Base-by-base conservation (phyloP, 306 rosid species). In the Dicorynia guianensis region DNA sequence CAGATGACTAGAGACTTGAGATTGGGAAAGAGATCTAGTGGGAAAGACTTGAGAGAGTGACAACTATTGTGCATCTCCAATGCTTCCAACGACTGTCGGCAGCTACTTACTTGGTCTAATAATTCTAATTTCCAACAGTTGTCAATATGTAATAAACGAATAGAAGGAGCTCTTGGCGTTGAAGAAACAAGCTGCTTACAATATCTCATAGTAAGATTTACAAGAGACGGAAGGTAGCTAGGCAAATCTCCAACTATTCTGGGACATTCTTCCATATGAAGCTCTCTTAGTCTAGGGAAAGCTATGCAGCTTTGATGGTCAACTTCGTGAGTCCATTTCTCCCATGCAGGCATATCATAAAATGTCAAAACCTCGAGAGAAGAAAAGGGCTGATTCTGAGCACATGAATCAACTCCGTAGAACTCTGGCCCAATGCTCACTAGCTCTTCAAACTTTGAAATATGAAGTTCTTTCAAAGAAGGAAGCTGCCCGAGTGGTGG, bases 401-500 rank as follows among this genome's bases (percentile, higher is more conserved):
- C 71, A 48, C 11, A 78, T 56, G 76, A 71, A 55, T 13, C 44
- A 20, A 15, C 43, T 13, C 58, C 76, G 39, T 47, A 78, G 61
- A 78, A 78, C 10, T 78, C 83, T 4, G 30, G 17, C 3, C 80
- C 83, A 3, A 82, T 52, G 20, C 39, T 72, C 25, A 43, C 58
- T 38, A 82, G 53, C 3, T 13, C 71, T 52, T 38, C 7, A 62
- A 62, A 53, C n/a, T 57, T 59, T 15, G 42, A 5, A 69, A 81
- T 34, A 6, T n/a, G 39, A 13, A 81, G 85, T 20, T 62, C 77
- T 57, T 76, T 71, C 53, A 81, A 62, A 50, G 71, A 71, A 14
- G 79, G 75, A 18, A 81, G 64, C 53, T 79, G 69, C 40, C 79
- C 70, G 7, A 79, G 69, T 19, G 79, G 72, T 25, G 78, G 83